Evolutionary conservation across 2,329 filamentous ascomycete species (phyloP).

Genomic region (Tolypocladium inflatum): DNA sequence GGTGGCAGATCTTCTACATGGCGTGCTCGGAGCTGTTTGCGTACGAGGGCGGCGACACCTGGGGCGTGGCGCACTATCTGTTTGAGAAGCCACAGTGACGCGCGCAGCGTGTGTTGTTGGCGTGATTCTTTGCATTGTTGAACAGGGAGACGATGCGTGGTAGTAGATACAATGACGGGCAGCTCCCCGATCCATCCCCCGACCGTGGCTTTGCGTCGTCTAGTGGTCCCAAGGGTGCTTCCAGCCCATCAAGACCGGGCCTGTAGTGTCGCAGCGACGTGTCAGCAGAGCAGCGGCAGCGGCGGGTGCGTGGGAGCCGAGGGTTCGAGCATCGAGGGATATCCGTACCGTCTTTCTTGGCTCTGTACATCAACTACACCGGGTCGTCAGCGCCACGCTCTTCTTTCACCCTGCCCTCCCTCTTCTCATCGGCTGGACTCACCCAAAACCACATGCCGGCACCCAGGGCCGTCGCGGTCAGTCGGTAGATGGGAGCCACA

Average conservation of each 20-base stretch:
- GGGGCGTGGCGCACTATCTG: conserved; percentile 58
- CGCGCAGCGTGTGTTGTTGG: not conserved
- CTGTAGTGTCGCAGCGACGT: conserved; percentile 20
- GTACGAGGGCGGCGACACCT: conserved; percentile 54
- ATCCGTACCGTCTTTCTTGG: conserved; percentile 77
- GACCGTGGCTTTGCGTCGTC: not conserved
- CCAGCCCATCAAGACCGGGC: conserved; percentile 75
- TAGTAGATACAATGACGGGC: not conserved
- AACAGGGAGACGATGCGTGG: not conserved
- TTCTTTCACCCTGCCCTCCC: not conserved
- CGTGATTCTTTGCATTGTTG: not conserved
- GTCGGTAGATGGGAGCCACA: conserved; percentile 61
- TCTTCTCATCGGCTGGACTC: conserved; percentile 27
- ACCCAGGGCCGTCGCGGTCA: conserved; percentile 76
- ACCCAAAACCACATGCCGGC: conserved; percentile 99
- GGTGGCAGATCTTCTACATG: conserved; percentile 66
- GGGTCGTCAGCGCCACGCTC: not conserved
- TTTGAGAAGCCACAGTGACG: conserved; percentile 45
- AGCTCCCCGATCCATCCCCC: not conserved
- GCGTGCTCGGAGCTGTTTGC: conserved; percentile 62
- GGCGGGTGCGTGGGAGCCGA: not conserved
- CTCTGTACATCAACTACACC: conserved; percentile 80
- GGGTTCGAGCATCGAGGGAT: not conserved
- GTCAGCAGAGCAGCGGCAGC: not conserved
- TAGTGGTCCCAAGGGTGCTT: conserved; percentile 96